These are phyloP conservation scores for Chrysanthemum seticuspe DNA, from an alignment of 129 eudicot species.

Conservation along the genomic window DNA sequence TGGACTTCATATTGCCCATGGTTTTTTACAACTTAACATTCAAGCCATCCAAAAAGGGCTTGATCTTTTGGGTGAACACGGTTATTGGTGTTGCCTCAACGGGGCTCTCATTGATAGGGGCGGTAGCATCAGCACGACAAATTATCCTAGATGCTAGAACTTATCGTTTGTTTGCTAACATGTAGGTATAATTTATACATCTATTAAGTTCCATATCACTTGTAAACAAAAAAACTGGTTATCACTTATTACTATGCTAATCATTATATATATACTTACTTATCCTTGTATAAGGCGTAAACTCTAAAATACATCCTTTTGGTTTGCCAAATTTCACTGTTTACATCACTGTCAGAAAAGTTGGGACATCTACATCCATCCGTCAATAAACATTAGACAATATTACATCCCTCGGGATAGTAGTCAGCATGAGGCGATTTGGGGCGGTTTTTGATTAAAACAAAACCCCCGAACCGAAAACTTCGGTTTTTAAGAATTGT, in stretches of 20 bases:
- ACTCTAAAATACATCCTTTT: no score
- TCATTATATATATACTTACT: no score
- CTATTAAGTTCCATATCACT: background rate
- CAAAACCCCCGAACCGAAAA: no score
- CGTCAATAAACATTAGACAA: no score
- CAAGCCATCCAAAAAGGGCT: constrained; percentile 57
- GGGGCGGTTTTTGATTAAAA: no score
- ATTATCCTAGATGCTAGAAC: constrained; percentile 65
- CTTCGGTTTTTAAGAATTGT: no score
- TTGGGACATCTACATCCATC: no score
- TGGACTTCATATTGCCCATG: constrained; percentile 78
- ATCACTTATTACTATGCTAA: background rate
- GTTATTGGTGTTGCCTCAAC: constrained; percentile 48
- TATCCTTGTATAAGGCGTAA: no score
- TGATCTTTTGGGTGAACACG: constrained; percentile 48
- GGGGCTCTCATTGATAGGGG: constrained; percentile 46
- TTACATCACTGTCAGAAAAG: no score
- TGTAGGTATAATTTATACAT: constrained; percentile 20
- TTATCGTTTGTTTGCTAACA: constrained; percentile 56
- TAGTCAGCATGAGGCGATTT: no score
- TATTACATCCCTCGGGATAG: no score
- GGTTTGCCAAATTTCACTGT: no score
- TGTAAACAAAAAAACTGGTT: background rate
- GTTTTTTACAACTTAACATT: constrained; percentile 68
- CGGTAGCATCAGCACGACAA: constrained; percentile 70